Evolutionary conservation across 257 asterid genomes (phyloP).

Genomic region (Lantana camara): DNA sequence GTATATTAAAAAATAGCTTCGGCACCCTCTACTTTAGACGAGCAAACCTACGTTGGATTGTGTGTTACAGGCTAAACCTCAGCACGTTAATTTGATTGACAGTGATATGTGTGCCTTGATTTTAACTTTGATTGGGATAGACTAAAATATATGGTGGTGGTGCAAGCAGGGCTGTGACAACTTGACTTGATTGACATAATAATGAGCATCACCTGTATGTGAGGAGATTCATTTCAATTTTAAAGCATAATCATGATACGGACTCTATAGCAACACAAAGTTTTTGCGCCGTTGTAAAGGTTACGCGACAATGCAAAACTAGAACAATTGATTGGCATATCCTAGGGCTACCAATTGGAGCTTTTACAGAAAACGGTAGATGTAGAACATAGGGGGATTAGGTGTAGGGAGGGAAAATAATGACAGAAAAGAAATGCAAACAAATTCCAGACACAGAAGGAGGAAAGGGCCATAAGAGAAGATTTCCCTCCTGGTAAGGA

Average conservation of each 20-base stretch:
- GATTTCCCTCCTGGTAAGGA: no score
- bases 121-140: not conserved
- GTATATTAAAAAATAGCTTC: no score
- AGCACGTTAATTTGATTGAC: not conserved
- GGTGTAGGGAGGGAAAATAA: not conserved
- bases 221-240: no score
- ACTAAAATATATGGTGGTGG: conserved; percentile 7
- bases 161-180: no score
- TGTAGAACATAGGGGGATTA: not conserved
- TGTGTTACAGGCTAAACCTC: no score
- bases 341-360: no score
- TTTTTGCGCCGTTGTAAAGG: not conserved
- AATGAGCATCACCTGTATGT: not conserved
- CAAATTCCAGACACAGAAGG: not conserved
- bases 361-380: not conserved
- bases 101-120: not conserved
- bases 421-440: not conserved
- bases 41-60: no score
- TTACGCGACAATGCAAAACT: not conserved
- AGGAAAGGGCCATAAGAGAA: no score
- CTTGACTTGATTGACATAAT: not conserved
- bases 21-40: no score
- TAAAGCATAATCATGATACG: not conserved
- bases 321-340: not conserved
- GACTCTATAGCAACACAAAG: not conserved